Evolutionary conservation across 1,284 basidiomycete genomes (phyloP).

Genomic region (Flammula alnicola): DNA sequence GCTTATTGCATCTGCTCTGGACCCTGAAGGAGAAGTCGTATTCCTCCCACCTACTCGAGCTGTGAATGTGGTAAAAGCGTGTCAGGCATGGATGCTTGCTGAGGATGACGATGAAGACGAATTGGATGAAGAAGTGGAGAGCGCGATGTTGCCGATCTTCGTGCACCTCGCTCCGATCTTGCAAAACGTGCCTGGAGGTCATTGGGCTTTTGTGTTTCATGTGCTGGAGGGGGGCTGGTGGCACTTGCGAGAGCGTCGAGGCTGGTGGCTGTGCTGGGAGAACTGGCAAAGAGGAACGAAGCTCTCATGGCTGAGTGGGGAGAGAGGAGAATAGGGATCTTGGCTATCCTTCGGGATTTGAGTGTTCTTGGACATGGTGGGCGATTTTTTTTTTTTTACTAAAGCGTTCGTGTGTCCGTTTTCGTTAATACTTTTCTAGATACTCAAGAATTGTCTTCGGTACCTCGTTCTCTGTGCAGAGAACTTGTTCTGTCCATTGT

Average conservation of each 20-base stretch:
- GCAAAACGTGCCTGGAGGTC: constrained; percentile 84
- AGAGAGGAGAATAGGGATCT: constrained; percentile 55
- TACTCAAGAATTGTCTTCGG: constrained; percentile 38
- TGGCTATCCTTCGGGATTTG: constrained; percentile 64
- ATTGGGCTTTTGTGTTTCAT: constrained; percentile 95
- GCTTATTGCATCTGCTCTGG: constrained; percentile 80
- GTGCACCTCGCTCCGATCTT: constrained; percentile 84
- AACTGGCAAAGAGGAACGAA: constrained; percentile 77
- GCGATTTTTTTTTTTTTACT: constrained; percentile 26
- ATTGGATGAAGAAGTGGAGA: constrained; percentile 73
- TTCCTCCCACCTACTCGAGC: constrained; percentile 89
- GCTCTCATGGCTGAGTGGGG: constrained; percentile 73
- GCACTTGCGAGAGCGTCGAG: constrained; percentile 72
- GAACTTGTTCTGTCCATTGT: constrained; percentile 71
- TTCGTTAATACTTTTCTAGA: constrained; percentile 33
- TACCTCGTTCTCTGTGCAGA: constrained; percentile 71
- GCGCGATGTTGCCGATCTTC: constrained; percentile 78
- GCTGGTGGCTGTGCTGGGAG: constrained; percentile 72
- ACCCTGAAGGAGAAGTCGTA: constrained; percentile 77
- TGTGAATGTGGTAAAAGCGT: constrained; percentile 87
- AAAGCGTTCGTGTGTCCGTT: no score
- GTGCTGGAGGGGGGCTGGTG: constrained; percentile 80
- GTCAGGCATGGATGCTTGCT: constrained; percentile 83
- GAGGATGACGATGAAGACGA: constrained; percentile 77
- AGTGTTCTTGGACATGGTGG: constrained; percentile 57